Conservation (phyloP, 2,329 filamentous ascomycete genomes). For the Aspergillus hortae region DNA sequence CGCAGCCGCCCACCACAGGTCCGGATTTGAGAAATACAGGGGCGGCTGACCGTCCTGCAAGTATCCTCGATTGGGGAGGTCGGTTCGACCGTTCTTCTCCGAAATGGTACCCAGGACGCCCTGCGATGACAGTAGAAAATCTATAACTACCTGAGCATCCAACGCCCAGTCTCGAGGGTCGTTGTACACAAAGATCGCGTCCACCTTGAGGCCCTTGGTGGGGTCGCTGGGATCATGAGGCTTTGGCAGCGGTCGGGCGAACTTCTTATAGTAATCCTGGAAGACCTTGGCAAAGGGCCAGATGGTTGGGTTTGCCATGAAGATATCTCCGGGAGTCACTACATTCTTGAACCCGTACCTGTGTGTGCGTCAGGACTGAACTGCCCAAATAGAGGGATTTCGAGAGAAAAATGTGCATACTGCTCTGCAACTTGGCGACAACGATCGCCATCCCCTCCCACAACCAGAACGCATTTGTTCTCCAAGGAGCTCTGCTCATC, state of each 20-base stretch:
- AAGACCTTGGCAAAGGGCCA: conserved; percentile 79
- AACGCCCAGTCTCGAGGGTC: conserved; percentile 95
- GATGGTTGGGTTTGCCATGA: conserved; percentile 67
- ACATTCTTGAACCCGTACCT: conserved; percentile 76
- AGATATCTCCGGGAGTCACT: conserved; percentile 80
- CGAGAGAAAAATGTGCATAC: conserved; percentile 32
- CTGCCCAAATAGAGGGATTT: neutral
- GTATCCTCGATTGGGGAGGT: conserved; percentile 71
- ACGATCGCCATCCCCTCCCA: conserved; percentile 64
- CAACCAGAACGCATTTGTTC: conserved; percentile 69
- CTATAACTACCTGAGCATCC: conserved; percentile 78
- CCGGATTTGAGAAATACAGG: conserved; percentile 85
- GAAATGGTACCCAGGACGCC: conserved; percentile 81
- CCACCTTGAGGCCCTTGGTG: conserved; percentile 65
- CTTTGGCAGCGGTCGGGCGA: conserved; percentile 35
- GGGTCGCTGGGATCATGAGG: conserved; percentile 39
- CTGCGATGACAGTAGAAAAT: conserved; percentile 73
- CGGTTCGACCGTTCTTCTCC: conserved; percentile 61
- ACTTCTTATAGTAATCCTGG: conserved; percentile 56
- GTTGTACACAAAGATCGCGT: conserved; percentile 90
- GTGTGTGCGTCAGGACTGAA: neutral
- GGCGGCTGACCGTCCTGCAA: conserved; percentile 75
- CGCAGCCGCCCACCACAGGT: conserved; percentile 82
- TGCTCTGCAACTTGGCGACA: conserved; percentile 70
- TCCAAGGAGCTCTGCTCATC: conserved; percentile 51